Evolutionary conservation across 257 asterid species (phyloP).

Genomic region (Henckelia pumila): DNA sequence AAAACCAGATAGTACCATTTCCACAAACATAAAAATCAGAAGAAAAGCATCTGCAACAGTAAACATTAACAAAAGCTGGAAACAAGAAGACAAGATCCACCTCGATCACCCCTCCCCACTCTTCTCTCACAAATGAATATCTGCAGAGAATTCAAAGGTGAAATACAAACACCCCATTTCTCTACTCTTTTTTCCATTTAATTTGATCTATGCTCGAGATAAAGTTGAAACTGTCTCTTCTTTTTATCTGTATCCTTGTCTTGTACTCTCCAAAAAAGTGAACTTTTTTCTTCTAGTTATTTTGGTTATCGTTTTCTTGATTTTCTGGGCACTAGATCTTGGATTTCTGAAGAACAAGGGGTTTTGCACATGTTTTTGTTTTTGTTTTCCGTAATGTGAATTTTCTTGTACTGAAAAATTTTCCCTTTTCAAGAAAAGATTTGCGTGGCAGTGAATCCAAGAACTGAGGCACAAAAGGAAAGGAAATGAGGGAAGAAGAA

Average conservation of each 20-base stretch:
- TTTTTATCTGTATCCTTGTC: not conserved
- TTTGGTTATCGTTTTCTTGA: conserved; percentile 22
- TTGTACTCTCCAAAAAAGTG: not conserved
- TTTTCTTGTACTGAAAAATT: not conserved
- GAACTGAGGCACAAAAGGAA: not conserved
- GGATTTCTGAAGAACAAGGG: conserved; percentile 11
- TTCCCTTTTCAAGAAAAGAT: not conserved
- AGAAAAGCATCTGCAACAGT: conserved; percentile 2
- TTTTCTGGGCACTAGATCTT: conserved; percentile 26
- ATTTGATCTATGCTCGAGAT: too few relatives aligned
- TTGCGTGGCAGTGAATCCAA: not conserved
- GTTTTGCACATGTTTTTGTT: not conserved
- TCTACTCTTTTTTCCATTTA: not conserved
- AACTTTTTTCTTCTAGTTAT: too few relatives aligned
- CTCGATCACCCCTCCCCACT: conserved; percentile 59
- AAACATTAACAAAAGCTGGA: conserved; percentile 58
- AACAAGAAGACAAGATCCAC: conserved; percentile 82
- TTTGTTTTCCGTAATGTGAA: not conserved
- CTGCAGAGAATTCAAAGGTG: not conserved
- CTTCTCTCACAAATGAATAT: conserved; percentile 15
- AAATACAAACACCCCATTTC: conserved; percentile 14
- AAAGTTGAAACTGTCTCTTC: conserved; percentile 11
- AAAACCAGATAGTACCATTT: not conserved
- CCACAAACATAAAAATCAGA: not conserved
- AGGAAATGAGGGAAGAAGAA: conserved; percentile 73